Conservation (phyloP, 2,329 filamentous ascomycete genomes). For the Epichloe glyceriae region DNA sequence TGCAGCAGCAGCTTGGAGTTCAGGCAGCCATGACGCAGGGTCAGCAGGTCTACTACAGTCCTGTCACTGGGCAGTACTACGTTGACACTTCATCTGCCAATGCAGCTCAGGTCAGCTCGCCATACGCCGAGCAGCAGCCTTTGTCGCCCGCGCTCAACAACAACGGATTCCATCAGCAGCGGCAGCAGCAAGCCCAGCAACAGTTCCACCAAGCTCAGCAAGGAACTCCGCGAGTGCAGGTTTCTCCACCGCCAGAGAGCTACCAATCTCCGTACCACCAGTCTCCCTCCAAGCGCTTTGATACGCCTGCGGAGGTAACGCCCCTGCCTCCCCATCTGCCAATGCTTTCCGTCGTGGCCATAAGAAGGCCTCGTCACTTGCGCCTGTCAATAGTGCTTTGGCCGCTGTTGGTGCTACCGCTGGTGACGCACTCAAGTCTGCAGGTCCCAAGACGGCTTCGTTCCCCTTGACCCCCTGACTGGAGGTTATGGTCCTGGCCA, state of each 20-base stretch:
- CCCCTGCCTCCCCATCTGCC: conserved; percentile 79
- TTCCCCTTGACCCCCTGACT: conserved; percentile 72
- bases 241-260: conserved; percentile 64
- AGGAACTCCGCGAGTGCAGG: conserved; percentile 60
- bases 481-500: conserved; percentile 89
- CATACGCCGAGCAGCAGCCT: conserved; percentile 34
- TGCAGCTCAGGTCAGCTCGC: conserved; percentile 25
- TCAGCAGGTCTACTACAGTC: conserved; percentile 75
- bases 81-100: conserved; percentile 50
- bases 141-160: conserved; percentile 21
- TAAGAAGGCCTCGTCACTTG: conserved; percentile 75
- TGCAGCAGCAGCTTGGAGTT: conserved; percentile 26
- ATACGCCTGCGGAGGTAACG: conserved; percentile 52
- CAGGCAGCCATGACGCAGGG: conserved; percentile 39
- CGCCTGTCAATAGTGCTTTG: conserved; percentile 40
- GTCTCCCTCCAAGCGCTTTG: conserved; percentile 51
- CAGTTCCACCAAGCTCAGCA: conserved; percentile 29
- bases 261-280: conserved; percentile 33
- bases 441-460: conserved; percentile 63
- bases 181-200: conserved; percentile 30
- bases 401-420: conserved; percentile 31
- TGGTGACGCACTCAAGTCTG: conserved; percentile 36
- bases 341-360: conserved; percentile 89
- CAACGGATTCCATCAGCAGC: conserved; percentile 17
- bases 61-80: conserved; percentile 74